Conservation (phyloP, 2,329 filamentous ascomycete species). For the Talaromyces sp. region DNA sequence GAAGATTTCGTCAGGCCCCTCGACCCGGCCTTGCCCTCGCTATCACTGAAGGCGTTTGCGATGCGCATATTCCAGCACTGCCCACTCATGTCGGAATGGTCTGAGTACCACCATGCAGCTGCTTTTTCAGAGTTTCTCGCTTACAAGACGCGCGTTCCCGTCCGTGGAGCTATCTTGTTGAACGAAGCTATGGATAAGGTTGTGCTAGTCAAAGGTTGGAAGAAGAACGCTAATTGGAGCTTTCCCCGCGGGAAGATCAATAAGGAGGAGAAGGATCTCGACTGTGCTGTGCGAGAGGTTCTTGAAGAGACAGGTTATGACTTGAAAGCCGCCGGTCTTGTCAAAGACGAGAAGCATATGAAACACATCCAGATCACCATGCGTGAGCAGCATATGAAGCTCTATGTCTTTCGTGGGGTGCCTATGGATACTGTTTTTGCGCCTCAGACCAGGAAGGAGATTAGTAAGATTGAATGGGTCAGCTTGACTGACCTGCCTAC, state of each 20-base stretch:
- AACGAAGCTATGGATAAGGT: constrained; percentile 93
- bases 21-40: constrained; percentile 77
- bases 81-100: constrained; percentile 78
- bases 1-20: constrained; percentile 96
- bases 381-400: constrained; percentile 84
- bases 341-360: constrained; percentile 66
- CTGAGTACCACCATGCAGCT: constrained; percentile 69
- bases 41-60: constrained; percentile 81
- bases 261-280: constrained; percentile 89
- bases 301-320: constrained; percentile 96
- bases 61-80: constrained; percentile 91
- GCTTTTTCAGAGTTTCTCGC: constrained; percentile 89
- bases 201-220: constrained; percentile 94
- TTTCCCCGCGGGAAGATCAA: constrained; percentile 98
- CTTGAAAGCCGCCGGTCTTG: constrained; percentile 68
- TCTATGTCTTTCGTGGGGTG: constrained; percentile 88
- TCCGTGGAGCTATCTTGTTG: constrained; percentile 88
- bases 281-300: constrained; percentile 90
- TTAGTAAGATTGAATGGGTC: constrained; percentile 96
- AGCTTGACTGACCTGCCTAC: constrained; percentile 82
- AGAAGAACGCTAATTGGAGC: constrained; percentile 93
- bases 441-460: constrained; percentile 90
- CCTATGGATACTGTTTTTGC: constrained; percentile 84
- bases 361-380: constrained; percentile 87
- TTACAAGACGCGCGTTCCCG: constrained; percentile 93